Base-by-base conservation (phyloP, 2,329 filamentous ascomycete genomes). In the Aureobasidium sp. region DNA sequence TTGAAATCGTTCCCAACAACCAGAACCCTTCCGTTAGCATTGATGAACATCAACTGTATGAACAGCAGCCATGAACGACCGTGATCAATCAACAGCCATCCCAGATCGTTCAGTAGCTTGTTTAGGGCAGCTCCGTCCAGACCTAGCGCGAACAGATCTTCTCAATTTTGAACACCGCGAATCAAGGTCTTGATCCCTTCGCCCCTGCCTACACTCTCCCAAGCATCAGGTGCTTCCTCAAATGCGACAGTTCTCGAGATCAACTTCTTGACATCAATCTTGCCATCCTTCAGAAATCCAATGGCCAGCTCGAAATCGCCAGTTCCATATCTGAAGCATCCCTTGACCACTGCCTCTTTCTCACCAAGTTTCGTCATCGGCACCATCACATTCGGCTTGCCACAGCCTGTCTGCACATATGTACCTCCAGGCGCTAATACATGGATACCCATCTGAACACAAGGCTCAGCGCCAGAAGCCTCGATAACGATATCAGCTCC, bases 271-370 rank as follows among this genome's bases (percentile, higher is more conserved):
- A 87, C 83, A 61, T 80, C 79, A 44, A 97, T 84, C 73, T 84
- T 85, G 55, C 89, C 89, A 29, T 78, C 81, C 8, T 83, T 82
- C 1, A 96, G 85, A 64, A 97, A 80, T 66, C 90, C 85, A 49
- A 97, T 81, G 5, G 91, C 91, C 7, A 92, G 84, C 72, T 87
- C 84, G 76, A 97, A 97, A 75, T 97, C 93, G 22, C 92, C 92
- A 61, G 85, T 84, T 3, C 87, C 87, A 75, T 97, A 97, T 42
- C 93, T 85, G 82, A 97, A 97, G 65, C 87, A 92, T 25, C 93
- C 93, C 72, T 88, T 89, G 51, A 89, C 82, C 12, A 87, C 95
- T 57, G 96, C 80, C 79, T 97, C 93, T 79, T 97, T 97, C 56
- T 87, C 82, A 74, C 91, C 95, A 71, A 95, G 81, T 5, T 89